A percentile compares a stretch with the other conserved stretches of the same genome.
Evolutionary conservation across 306 rosid genomes (phyloP).

Genomic region (Cicer bijugum): DNA sequence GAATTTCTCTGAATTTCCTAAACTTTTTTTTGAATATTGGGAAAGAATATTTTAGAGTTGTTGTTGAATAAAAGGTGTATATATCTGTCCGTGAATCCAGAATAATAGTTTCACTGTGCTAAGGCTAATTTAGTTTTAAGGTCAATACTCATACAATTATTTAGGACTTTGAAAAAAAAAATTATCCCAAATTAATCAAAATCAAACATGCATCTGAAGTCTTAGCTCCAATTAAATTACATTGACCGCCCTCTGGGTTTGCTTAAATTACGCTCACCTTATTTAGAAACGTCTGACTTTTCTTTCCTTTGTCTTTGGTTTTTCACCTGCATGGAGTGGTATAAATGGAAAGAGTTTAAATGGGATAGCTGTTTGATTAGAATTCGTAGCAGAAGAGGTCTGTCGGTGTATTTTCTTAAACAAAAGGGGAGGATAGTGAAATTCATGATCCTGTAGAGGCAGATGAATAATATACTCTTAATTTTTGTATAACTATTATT

Average conservation of each 20-base stretch:
- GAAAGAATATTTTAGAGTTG: slow-evolving; percentile 40
- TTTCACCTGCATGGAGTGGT: slow-evolving; percentile 29
- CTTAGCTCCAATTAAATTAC: slow-evolving; percentile 6
- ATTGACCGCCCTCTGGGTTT: background rate
- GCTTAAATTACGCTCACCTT: slow-evolving; percentile 14
- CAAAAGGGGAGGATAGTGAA: background rate
- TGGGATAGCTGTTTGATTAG: slow-evolving; percentile 22
- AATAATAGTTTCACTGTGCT: slow-evolving; percentile 25
- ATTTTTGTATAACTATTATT: background rate
- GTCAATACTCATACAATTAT: slow-evolving; percentile 5
- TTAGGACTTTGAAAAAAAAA: background rate
- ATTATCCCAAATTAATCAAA: slow-evolving; percentile 20
- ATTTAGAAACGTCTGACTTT: background rate
- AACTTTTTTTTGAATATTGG: slow-evolving; percentile 9
- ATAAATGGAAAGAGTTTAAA: slow-evolving; percentile 34
- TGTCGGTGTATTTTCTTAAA: slow-evolving; percentile 16
- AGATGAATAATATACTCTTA: background rate
- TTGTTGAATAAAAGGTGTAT: background rate
- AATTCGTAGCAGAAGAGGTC: slow-evolving; percentile 22
- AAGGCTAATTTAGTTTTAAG: slow-evolving; percentile 18
- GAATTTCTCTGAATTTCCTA: slow-evolving; percentile 32
- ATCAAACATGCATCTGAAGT: slow-evolving; percentile 12
- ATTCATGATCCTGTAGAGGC: slow-evolving; percentile 2
- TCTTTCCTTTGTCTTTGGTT: slow-evolving; percentile 3
- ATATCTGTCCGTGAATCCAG: slow-evolving; percentile 1